Evolutionary conservation across 371 early-diverging fungal species (phyloP).

Genomic region (Globomyces sp.): DNA sequence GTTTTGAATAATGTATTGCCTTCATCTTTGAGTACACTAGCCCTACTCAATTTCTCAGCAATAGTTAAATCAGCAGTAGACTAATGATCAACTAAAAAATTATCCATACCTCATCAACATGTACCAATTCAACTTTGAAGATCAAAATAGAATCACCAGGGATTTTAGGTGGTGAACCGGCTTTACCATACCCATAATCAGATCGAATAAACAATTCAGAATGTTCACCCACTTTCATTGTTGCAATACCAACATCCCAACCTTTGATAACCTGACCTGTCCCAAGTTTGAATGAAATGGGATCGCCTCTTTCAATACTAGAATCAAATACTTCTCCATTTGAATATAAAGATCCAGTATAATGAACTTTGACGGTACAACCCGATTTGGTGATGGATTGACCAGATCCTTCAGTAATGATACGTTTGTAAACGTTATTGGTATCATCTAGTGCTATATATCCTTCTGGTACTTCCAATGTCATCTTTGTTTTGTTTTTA

Average conservation of each 20-base stretch:
- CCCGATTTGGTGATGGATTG: background rate
- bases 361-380: constrained; percentile 11
- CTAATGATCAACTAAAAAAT: background rate
- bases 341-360: constrained; percentile 6
- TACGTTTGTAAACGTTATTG: constrained; percentile 13
- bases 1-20: constrained; percentile 40
- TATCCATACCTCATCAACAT: constrained; percentile 3
- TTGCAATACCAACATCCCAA: constrained; percentile 63
- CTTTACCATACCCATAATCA: constrained; percentile 41
- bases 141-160: constrained; percentile 47
- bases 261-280: constrained; percentile 85
- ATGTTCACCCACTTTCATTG: constrained; percentile 61
- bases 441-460: constrained; percentile 16
- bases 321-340: constrained; percentile 17
- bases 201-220: constrained; percentile 31
- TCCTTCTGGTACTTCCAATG: constrained; percentile 13
- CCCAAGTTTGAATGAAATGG: constrained; percentile 3
- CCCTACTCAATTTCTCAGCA: constrained; percentile 27
- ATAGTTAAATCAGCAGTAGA: constrained; percentile 32
- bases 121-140: constrained; percentile 47
- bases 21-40: constrained; percentile 23
- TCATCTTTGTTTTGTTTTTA: background rate
- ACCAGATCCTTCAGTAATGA: constrained; percentile 10
- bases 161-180: constrained; percentile 42
- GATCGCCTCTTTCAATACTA: constrained; percentile 9